These are phyloP conservation scores for Scheffersomyces coipomensis DNA, from an alignment of 805 yeast species.

Conservation along the genomic window DNA sequence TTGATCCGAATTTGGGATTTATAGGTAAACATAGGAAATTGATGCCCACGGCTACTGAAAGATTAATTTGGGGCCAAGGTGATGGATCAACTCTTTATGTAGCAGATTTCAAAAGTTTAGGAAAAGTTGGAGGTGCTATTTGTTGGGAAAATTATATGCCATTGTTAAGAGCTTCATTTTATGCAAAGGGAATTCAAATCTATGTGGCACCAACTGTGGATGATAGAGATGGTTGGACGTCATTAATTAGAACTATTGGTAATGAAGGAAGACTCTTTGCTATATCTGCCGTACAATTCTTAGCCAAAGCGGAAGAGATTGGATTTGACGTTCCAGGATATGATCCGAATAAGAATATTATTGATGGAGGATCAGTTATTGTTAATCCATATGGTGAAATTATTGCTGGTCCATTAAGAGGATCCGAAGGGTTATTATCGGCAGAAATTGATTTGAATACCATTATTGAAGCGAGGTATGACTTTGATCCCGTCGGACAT, in stretches of 20 bases:
- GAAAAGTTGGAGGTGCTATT: too few species aligned
- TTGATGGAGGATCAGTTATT: conserved; percentile 30
- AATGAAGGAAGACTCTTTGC: conserved; percentile 38
- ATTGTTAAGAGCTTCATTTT: too few species aligned
- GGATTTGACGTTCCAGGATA: conserved; percentile 19
- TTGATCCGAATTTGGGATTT: conserved; percentile 26
- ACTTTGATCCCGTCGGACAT: conserved; percentile 44
- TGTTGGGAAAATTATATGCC: too few species aligned
- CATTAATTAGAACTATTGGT: conserved; percentile 41
- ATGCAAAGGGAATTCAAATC: too few species aligned
- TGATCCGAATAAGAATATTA: conserved; percentile 23
- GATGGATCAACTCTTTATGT: too few species aligned
- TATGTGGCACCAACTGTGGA: too few species aligned
- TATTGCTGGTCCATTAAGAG: conserved; percentile 33
- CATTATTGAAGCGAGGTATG: conserved; percentile 38
- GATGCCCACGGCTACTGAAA: conserved; percentile 45
- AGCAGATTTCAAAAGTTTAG: too few species aligned
- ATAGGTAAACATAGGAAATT: conserved; percentile 41
- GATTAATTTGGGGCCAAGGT: conserved; percentile 46
- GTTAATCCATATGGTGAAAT: conserved; percentile 38
- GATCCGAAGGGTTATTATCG: conserved; percentile 37
- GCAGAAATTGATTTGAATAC: conserved; percentile 41
- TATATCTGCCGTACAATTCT: conserved; percentile 40
- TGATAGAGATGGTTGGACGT: too few species aligned
- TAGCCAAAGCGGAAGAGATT: conserved; percentile 26